A percentile compares a stretch with the other conserved stretches of the same genome.
Conservation (phyloP, 306 rosid species). For the Albizia julibrissin region DNA sequence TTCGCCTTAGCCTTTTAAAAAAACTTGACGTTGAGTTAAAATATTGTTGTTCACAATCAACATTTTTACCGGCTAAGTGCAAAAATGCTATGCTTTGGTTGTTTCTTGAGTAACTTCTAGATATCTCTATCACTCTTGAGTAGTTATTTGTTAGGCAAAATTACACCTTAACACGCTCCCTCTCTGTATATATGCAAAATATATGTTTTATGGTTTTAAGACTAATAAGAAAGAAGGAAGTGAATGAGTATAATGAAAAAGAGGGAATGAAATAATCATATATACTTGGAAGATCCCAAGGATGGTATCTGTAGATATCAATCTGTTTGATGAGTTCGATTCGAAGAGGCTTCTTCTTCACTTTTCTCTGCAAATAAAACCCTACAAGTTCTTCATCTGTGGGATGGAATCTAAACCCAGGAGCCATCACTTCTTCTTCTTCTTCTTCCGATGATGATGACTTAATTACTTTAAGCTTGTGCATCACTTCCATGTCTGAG, state of each 20-base stretch:
- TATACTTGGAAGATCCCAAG: slow-evolving; percentile 99
- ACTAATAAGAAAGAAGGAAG: not conserved
- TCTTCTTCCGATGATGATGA: slow-evolving; percentile 27
- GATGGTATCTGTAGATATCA: slow-evolving; percentile 91
- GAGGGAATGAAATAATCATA: not conserved
- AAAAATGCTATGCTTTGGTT: too few species aligned
- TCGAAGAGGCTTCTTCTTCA: slow-evolving; percentile 62
- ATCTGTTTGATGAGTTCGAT: slow-evolving; percentile 86
- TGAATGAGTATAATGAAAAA: not conserved
- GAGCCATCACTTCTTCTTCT: slow-evolving; percentile 61
- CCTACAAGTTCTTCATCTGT: slow-evolving; percentile 95
- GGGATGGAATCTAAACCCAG: slow-evolving; percentile 93
- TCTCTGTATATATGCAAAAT: not conserved
- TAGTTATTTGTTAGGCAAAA: too few species aligned
- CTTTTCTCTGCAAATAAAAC: slow-evolving; percentile 72
- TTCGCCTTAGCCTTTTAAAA: too few species aligned
- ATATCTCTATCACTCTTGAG: too few species aligned
- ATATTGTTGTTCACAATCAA: too few species aligned
- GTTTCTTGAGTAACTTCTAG: too few species aligned
- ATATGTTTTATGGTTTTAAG: not conserved
- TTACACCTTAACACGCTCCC: too few species aligned
- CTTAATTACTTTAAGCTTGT: not conserved
- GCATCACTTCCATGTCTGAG: slow-evolving; percentile 43
- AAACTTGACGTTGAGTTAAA: too few species aligned
- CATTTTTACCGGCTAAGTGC: too few species aligned